Conservation (phyloP, 805 yeast species). For the Starmerella gropengiesseri region DNA sequence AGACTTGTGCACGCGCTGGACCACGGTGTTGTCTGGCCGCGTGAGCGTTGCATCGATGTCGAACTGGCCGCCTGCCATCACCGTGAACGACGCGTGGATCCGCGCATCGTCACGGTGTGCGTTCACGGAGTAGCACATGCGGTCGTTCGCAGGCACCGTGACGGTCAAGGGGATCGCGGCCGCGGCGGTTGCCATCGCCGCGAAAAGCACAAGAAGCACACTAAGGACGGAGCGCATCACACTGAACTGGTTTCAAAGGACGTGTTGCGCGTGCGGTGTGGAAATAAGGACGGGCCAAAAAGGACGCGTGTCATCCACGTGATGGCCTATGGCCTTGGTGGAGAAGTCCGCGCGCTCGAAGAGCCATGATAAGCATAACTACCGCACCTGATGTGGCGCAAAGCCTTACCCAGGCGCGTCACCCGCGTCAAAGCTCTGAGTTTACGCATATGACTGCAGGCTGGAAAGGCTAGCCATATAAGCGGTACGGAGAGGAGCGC, state of each 20-base stretch:
- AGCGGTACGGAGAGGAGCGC: too few relatives aligned
- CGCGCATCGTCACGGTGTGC: slow-evolving; percentile 49
- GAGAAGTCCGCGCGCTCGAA: too few relatives aligned
- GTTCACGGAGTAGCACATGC: slow-evolving; percentile 59
- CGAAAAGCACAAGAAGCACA: slow-evolving; percentile 2
- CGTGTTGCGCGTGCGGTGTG: slow-evolving; percentile 7
- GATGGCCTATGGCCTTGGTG: too few relatives aligned
- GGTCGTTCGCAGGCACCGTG: slow-evolving; percentile 62
- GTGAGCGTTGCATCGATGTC: slow-evolving; percentile 58
- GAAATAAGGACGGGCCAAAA: background rate
- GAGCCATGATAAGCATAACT: too few relatives aligned
- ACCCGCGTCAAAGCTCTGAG: too few relatives aligned
- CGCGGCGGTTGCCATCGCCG: slow-evolving; percentile 12
- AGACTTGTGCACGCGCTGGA: slow-evolving; percentile 47
- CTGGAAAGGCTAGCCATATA: too few relatives aligned
- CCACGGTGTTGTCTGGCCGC: slow-evolving; percentile 45
- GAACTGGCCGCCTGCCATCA: slow-evolving; percentile 67
- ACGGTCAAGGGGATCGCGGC: slow-evolving; percentile 54
- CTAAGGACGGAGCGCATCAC: slow-evolving; percentile 4
- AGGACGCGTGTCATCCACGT: slow-evolving; percentile 7
- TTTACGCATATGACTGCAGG: too few relatives aligned
- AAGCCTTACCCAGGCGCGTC: too few relatives aligned
- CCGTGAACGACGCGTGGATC: slow-evolving; percentile 72
- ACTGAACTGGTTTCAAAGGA: background rate
- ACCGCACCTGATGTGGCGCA: too few relatives aligned